Evolutionary conservation across 768 basidiomycete species (phyloP), one percentile per base, ranked within the genome.

Genomic region (Phaeolepiota aurea): DNA sequence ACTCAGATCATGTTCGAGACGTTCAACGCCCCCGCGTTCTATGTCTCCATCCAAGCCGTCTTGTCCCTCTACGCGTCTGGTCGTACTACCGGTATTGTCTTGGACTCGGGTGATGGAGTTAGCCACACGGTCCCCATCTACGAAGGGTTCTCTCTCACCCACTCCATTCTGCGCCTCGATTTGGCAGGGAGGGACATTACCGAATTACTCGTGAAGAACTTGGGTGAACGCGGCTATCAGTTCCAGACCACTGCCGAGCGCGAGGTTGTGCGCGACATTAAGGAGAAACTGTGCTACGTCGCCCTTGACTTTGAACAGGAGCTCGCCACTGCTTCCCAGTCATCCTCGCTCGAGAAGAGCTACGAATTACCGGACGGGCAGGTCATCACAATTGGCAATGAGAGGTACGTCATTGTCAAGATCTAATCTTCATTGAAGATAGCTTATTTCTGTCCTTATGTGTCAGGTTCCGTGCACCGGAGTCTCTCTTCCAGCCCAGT

Each of bases 1-100:
- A 90, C 87, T 48, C 87, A 92, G 64, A 89, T 90, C 77, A 90
- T 90, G 87, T 92, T 92, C 64, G 88, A 92, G 69, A 92, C 88
- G 10, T 91, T 91, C 77, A 91, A 89, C 62, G 82, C 80, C 12
- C 89, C 88, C 44, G 88, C 89, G 9, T 88, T 91, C 75, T 90
- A 90, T 71, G 87, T 90, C 51, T 74, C 83, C 41, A 89, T 91
- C 64, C 89, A 92, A 68, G 88, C 87, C 58, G 87, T 91, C 41
- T 74, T 92, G 28, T 89, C 87, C 34, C 71, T 91, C 31, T 93
- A 93, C 65, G 91, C 91, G 25, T 93, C 91, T 16, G 91, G 91
- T 64, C 85, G 91, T 62, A 94, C 91, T 25, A 94, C 91, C 31
- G 84, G 84, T 74, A 84, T 96, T 65, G 92, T 96, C 19, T 74